phyloP scores from a whole-genome alignment of 2,329 filamentous ascomycete species.

The Colletotrichum gigasporum region DNA sequence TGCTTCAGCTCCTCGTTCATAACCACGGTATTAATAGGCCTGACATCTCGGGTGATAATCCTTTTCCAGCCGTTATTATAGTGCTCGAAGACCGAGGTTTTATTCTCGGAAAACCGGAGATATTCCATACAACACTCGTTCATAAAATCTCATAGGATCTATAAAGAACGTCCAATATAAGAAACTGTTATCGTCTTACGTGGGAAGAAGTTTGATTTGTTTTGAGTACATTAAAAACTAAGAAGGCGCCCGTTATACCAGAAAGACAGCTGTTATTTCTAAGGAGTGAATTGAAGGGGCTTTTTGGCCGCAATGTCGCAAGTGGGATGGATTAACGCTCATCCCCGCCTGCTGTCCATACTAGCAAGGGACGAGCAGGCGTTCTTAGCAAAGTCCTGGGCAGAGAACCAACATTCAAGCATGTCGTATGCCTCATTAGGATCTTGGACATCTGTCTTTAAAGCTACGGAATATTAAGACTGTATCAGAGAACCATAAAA shows the following conservation, averaged over 20 bases:
- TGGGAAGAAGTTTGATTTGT: background rate
- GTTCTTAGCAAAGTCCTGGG: background rate
- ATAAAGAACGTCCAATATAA: slow-evolving; percentile 34
- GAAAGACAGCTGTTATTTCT: background rate
- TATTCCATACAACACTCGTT: slow-evolving; percentile 40
- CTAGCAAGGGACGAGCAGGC: background rate
- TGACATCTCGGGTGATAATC: background rate
- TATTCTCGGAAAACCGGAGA: slow-evolving; percentile 39
- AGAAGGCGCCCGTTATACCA: background rate
- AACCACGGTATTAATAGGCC: background rate
- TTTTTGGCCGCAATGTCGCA: background rate
- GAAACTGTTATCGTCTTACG: slow-evolving; percentile 29
- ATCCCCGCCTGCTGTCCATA: background rate
- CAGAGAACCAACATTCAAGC: background rate
- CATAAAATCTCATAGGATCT: slow-evolving; percentile 40
- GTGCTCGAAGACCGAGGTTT: slow-evolving; percentile 41
- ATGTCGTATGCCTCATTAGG: no score
- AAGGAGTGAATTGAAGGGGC: background rate
- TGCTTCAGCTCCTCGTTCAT: background rate
- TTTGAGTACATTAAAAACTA: background rate
- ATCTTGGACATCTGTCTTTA: no score
- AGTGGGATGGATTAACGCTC: background rate
- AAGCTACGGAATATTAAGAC: no score
- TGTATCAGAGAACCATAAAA: no score
- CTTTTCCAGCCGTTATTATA: slow-evolving; percentile 32